Evolutionary conservation across 2,329 filamentous ascomycete genomes (phyloP).

Genomic region (Colletotrichum sp.): DNA sequence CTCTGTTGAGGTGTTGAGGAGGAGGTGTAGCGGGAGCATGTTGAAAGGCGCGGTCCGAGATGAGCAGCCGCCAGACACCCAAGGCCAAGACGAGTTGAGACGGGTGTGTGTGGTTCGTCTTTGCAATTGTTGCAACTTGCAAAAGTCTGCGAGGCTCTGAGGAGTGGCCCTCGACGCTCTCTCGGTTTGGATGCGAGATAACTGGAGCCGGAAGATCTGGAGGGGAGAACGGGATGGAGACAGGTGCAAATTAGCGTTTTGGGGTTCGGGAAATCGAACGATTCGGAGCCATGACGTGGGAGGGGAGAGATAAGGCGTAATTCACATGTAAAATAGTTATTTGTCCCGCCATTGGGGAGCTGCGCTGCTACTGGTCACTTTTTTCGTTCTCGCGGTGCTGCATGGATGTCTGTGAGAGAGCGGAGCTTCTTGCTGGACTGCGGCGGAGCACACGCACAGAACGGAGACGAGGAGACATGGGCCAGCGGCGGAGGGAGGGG

Average conservation of each 20-base stretch:
- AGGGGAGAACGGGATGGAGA: background rate
- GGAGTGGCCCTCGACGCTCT: background rate
- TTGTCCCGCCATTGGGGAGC: slow-evolving; percentile 6
- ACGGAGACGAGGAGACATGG: background rate
- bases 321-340: slow-evolving; percentile 20
- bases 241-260: background rate
- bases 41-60: background rate
- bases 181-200: background rate
- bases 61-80: background rate
- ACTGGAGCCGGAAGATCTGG: background rate
- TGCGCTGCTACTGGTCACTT: background rate
- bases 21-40: background rate
- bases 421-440: background rate
- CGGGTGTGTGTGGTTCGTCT: background rate
- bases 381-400: background rate
- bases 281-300: slow-evolving; percentile 11
- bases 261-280: background rate
- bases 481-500: background rate
- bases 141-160: background rate
- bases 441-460: background rate
- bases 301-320: slow-evolving; percentile 13
- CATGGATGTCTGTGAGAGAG: background rate
- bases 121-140: background rate
- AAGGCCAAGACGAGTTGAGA: background rate
- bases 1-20: background rate